Percentiles rank a stretch among this genome's conserved stretches.
phyloP scores from a whole-genome alignment of 768 basidiomycete genomes.

The Antrodiella citrinella region DNA sequence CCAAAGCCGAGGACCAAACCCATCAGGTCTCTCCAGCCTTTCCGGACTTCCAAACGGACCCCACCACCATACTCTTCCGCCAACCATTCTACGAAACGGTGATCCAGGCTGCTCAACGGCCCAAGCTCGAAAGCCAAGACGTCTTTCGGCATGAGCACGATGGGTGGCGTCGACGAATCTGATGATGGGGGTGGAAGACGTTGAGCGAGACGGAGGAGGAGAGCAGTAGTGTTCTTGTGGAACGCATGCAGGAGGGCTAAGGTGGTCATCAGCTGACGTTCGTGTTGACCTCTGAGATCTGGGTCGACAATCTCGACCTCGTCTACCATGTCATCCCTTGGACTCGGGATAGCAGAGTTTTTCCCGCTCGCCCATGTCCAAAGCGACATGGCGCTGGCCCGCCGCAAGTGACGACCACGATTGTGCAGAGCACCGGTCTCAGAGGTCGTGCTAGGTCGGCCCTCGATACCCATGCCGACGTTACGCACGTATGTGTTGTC shows the following conservation, averaged over 20 bases:
- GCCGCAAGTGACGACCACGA: slow-evolving; percentile 14
- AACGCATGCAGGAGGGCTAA: slow-evolving; percentile 61
- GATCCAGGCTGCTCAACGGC: slow-evolving; percentile 63
- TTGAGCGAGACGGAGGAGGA: slow-evolving; percentile 25
- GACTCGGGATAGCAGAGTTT: slow-evolving; percentile 12
- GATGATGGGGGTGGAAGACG: slow-evolving; percentile 36
- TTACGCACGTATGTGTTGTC: slow-evolving; percentile 38
- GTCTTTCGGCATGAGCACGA: slow-evolving; percentile 54
- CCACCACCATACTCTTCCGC: slow-evolving; percentile 47
- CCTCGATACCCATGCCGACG: slow-evolving; percentile 67
- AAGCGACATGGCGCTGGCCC: slow-evolving; percentile 45
- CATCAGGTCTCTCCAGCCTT: slow-evolving; percentile 38
- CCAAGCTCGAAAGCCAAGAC: slow-evolving; percentile 65
- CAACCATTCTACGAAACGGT: slow-evolving; percentile 73
- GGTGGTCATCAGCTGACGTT: slow-evolving; percentile 35
- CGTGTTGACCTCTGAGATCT: slow-evolving; percentile 11
- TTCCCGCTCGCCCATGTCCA: slow-evolving; percentile 23
- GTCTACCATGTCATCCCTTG: slow-evolving; percentile 6
- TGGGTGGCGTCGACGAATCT: slow-evolving; percentile 9
- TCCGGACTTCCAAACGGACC: slow-evolving; percentile 27
- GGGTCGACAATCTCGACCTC: slow-evolving; percentile 10
- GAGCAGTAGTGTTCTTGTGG: slow-evolving; percentile 28
- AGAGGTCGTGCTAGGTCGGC: slow-evolving; percentile 30
- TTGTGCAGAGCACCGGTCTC: slow-evolving; percentile 17
- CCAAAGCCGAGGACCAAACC: slow-evolving; percentile 33